A percentile compares a stretch with the other conserved stretches of the same genome.
phyloP scores from a whole-genome alignment of 768 basidiomycete genomes.

The Hygrocybe punicea region DNA sequence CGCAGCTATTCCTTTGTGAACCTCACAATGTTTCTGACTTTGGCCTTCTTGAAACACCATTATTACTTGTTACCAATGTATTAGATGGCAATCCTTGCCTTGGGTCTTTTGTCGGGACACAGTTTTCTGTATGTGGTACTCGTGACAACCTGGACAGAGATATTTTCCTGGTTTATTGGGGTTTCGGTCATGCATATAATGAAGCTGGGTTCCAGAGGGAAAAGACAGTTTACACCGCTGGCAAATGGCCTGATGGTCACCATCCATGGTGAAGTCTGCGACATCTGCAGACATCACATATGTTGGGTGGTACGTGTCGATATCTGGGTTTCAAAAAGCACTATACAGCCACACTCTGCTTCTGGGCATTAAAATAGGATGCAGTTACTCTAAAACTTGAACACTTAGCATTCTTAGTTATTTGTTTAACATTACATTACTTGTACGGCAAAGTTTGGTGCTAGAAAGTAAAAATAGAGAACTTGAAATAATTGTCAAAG shows the following conservation, averaged over 20 bases:
- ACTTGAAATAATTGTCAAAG: too few relatives aligned
- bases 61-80: not conserved
- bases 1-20: not conserved
- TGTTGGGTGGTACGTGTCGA: not conserved
- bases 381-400: too few relatives aligned
- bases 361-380: too few relatives aligned
- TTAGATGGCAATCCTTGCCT: not conserved
- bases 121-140: not conserved
- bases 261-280: not conserved
- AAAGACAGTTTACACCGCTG: not conserved
- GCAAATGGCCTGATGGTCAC: not conserved
- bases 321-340: too few relatives aligned
- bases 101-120: not conserved
- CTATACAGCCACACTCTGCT: too few relatives aligned
- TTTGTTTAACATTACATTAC: too few relatives aligned
- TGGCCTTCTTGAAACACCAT: not conserved
- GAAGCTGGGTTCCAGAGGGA: not conserved
- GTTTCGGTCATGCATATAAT: not conserved
- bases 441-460: too few relatives aligned
- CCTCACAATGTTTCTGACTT: not conserved
- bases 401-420: too few relatives aligned
- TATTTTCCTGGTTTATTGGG: not conserved
- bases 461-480: too few relatives aligned
- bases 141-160: not conserved
- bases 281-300: not conserved